phyloP scores from a whole-genome alignment of 2,329 filamentous ascomycete genomes.

The Fusarium poae region DNA sequence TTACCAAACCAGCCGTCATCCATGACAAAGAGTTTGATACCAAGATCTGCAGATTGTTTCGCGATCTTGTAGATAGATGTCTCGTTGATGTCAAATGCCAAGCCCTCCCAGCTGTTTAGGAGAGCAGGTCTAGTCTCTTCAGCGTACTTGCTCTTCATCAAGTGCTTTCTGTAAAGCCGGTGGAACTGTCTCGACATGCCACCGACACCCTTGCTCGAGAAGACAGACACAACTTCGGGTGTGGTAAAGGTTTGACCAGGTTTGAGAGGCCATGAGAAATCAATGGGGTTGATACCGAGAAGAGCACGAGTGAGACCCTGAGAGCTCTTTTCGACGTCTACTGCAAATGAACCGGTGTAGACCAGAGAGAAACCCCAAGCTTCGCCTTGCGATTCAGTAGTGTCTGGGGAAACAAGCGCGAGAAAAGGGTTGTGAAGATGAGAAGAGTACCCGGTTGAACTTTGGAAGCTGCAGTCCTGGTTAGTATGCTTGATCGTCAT shows the following conservation, averaged over 20 bases:
- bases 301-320: conserved; percentile 72
- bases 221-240: conserved; percentile 73
- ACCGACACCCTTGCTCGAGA: conserved; percentile 69
- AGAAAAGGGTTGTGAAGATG: conserved; percentile 76
- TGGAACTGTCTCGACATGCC: conserved; percentile 75
- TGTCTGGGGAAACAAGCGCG: conserved; percentile 65
- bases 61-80: conserved; percentile 68
- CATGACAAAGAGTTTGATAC: conserved; percentile 72
- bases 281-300: conserved; percentile 70
- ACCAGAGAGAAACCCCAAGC: conserved; percentile 75
- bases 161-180: conserved; percentile 70
- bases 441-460: conserved; percentile 71
- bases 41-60: conserved; percentile 67
- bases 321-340: conserved; percentile 71
- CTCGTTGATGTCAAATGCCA: conserved; percentile 70
- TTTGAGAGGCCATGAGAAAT: conserved; percentile 69
- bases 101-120: conserved; percentile 76
- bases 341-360: conserved; percentile 73
- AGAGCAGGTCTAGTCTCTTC: conserved; percentile 66
- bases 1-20: conserved; percentile 77
- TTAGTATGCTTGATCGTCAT: rapidly evolving
- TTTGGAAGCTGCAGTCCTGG: conserved; percentile 64
- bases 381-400: conserved; percentile 71
- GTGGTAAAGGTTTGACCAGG: conserved; percentile 70
- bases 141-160: conserved; percentile 69